Percentiles rank a stretch among this genome's conserved stretches.
Evolutionary conservation across 2,329 filamentous ascomycete genomes (phyloP).

Genomic region (Phyllosticta citrichinensis): DNA sequence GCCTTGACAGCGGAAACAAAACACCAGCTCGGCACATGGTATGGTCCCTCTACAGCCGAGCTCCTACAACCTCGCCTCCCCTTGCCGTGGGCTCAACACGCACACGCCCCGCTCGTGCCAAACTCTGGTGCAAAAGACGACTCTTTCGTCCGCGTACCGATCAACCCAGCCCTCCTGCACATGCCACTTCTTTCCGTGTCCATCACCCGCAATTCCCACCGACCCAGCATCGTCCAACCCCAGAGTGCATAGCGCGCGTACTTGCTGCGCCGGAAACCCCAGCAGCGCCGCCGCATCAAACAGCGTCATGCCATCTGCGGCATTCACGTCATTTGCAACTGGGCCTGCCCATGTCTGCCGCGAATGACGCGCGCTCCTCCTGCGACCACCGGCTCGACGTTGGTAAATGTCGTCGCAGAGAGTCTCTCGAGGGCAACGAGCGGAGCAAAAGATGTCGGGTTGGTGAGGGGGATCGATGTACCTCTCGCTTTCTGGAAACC

Average conservation of each 20-base stretch:
- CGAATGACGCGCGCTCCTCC: neutral
- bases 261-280: neutral
- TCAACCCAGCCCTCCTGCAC: neutral
- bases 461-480: neutral
- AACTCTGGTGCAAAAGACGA: neutral
- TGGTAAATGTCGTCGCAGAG: neutral
- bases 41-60: neutral
- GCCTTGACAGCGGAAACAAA: too few relatives aligned
- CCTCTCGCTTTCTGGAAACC: too few relatives aligned
- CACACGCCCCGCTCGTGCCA: neutral
- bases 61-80: neutral
- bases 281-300: neutral
- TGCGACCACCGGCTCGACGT: neutral
- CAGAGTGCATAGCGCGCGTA: neutral
- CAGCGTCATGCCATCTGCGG: neutral
- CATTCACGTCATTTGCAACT: constrained; percentile 8
- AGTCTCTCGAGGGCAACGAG: neutral
- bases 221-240: neutral
- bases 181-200: neutral
- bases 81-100: neutral
- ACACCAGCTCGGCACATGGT: too few relatives aligned
- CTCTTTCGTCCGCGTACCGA: neutral
- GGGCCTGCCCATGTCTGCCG: neutral
- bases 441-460: neutral
- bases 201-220: neutral